These are phyloP conservation scores for Coemansia sp. DNA, from an alignment of 192 early-diverging fungal species.

Conservation along the genomic window DNA sequence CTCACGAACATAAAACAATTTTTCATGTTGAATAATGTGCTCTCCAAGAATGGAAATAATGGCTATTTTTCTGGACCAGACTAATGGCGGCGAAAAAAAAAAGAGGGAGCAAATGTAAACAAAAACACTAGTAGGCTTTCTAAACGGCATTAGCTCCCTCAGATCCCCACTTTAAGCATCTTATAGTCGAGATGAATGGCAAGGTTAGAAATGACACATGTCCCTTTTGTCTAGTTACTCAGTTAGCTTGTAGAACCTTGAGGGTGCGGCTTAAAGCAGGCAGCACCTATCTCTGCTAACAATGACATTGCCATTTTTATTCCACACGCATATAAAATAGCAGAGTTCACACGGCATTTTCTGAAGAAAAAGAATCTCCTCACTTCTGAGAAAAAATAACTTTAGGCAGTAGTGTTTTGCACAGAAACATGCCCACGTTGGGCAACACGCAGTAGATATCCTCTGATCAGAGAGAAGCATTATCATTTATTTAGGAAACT, in stretches of 20 bases:
- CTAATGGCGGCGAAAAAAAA: slow-evolving; percentile 4
- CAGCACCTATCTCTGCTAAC: too few species aligned
- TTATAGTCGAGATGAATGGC: too few species aligned
- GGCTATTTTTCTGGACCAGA: too few species aligned
- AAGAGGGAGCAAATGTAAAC: slow-evolving; percentile 14
- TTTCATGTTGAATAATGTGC: slow-evolving; percentile 2
- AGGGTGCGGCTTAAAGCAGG: too few species aligned
- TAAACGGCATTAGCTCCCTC: not conserved
- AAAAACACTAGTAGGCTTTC: slow-evolving; percentile 12
- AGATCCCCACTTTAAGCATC: slow-evolving; percentile 3
- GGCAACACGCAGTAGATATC: not conserved
- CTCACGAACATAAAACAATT: slow-evolving; percentile 7
- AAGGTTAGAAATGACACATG: too few species aligned
- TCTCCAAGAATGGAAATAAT: slow-evolving; percentile 11
- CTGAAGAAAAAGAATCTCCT: not conserved
- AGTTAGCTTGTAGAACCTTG: too few species aligned
- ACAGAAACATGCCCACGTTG: slow-evolving; percentile 4
- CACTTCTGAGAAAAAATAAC: not conserved
- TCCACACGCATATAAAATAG: too few species aligned
- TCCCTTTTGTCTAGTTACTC: too few species aligned
- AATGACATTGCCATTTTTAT: too few species aligned
- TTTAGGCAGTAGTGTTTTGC: not conserved
- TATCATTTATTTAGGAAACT: slow-evolving; percentile 14
- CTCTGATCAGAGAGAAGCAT: slow-evolving; percentile 4
- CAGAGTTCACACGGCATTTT: not conserved